Base-by-base conservation (phyloP, 495 filamentous ascomycete species). In the Xylaria acuta region DNA sequence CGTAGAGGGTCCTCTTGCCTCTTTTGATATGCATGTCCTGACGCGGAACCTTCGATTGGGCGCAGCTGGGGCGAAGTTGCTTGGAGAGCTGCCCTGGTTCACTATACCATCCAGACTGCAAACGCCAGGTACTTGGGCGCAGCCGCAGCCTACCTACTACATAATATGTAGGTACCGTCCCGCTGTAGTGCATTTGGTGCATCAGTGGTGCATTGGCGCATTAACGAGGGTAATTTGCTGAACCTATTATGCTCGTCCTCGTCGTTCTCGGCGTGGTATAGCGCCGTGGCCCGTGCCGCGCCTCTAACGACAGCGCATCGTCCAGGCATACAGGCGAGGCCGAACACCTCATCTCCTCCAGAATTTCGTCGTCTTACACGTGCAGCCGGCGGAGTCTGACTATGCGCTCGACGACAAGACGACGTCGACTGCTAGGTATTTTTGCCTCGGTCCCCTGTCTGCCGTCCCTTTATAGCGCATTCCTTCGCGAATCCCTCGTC, bases 221-320 rank as follows among this genome's bases (percentile, higher is more conserved):
- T 69, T 69, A 54, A 69, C 67, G 66, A 69, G 67, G 67, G 38
- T 47, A 69, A 69, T 69, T 69, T 69, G 41, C 67, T 69, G 56
- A 12, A 40, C 53, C 34, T 58, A 68, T 68, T 58, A 58, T 43
- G 66, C 66, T 45, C 66, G 43, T 68, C 66, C 38, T 58, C 45
- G 34, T 8, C 20, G 65, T 11, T n/a, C 66, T 68, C 27, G 45
- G 38, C 22, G 36, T 34, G 51, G 66, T 54, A 56, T 68, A 68
- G 66, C 66, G 66, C 66, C 49, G 36, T 68, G 66, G 66, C 66
- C 45, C 66, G 66, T 68, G 66, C 45, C 66, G 66, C 59, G 66
- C 66, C 16, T 54, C 27, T 56, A 45, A 59, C 66, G 53, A 51
- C 66, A 58, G 66, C 66, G 38, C 66, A 68, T 56, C 45, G 34